Conservation (phyloP, 2,329 filamentous ascomycete species). For the Exophiala dermatitidis region DNA sequence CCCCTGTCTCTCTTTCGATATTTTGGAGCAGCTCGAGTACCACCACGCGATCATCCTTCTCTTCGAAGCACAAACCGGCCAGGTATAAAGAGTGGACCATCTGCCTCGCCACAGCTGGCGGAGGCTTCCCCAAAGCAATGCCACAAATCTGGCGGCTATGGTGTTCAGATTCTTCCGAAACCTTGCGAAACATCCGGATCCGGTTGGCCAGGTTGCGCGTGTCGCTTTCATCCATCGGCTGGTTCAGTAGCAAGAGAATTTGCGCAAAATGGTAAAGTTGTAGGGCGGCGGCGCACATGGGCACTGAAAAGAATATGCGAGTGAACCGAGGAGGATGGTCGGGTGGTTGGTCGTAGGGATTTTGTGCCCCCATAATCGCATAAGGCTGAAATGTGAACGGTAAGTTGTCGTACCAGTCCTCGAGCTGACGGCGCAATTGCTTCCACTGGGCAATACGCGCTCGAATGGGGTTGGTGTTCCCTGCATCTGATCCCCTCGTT, state of each 20-base stretch:
- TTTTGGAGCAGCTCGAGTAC: constrained; percentile 51
- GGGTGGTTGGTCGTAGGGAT: constrained; percentile 28
- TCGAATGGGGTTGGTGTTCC: constrained; percentile 44
- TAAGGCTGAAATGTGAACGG: constrained; percentile 54
- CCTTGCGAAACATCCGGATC: constrained; percentile 50
- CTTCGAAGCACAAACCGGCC: constrained; percentile 54
- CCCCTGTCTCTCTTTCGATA: constrained; percentile 57
- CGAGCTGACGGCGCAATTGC: constrained; percentile 49
- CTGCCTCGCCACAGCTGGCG: constrained; percentile 51
- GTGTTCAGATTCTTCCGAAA: constrained; percentile 48
- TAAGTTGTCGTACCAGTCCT: constrained; percentile 53
- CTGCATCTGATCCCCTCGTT: constrained; percentile 30
- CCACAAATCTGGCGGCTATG: constrained; percentile 57
- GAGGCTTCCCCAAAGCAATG: constrained; percentile 51
- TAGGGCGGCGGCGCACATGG: constrained; percentile 60
- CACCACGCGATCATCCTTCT: constrained; percentile 47
- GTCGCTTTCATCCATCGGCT: constrained; percentile 48
- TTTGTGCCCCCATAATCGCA: constrained; percentile 41
- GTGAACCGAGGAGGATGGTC: constrained; percentile 39
- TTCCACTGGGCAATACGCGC: constrained; percentile 42
- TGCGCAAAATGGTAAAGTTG: constrained; percentile 59
- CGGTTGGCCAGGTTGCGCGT: constrained; percentile 48
- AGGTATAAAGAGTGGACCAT: constrained; percentile 55
- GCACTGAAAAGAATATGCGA: constrained; percentile 53
- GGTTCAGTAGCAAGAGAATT: constrained; percentile 55